Evolutionary conservation across 2,329 filamentous ascomycete genomes (phyloP).

Genomic region (Claviceps fusiformis): DNA sequence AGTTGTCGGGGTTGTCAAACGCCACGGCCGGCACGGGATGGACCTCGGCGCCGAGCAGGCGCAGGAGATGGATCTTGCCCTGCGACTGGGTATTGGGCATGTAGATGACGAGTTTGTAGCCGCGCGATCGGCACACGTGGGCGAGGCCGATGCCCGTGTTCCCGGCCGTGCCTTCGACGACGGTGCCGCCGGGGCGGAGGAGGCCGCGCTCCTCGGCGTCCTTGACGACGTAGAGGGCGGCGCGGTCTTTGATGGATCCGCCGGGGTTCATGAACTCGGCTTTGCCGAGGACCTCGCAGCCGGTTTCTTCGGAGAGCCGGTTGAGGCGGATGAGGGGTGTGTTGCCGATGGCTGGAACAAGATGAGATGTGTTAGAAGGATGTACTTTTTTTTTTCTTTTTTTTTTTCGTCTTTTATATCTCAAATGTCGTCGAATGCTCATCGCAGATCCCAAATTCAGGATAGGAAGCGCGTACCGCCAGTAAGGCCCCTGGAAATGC

Average conservation of each 20-base stretch:
- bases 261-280: constrained; percentile 98
- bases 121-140: constrained; percentile 83
- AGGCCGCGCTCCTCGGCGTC: constrained; percentile 84
- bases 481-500: constrained; percentile 62
- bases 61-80: constrained; percentile 88
- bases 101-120: constrained; percentile 95
- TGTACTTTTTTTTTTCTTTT: background rate
- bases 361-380: too few relatives aligned
- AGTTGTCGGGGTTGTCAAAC: constrained; percentile 90
- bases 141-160: constrained; percentile 97
- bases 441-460: too few relatives aligned
- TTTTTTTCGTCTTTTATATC: background rate
- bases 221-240: constrained; percentile 83
- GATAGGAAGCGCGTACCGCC: constrained; percentile 46
- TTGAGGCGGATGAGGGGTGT: constrained; percentile 89
- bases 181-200: constrained; percentile 74
- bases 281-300: constrained; percentile 89
- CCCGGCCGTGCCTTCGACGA: constrained; percentile 92
- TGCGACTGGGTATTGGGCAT: constrained; percentile 99
- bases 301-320: constrained; percentile 75
- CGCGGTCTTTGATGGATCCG: constrained; percentile 90
- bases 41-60: constrained; percentile 85
- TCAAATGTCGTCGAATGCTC: background rate
- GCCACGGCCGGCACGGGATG: constrained; percentile 91
- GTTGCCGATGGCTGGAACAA: constrained; percentile 72